A percentile compares a stretch with the other conserved stretches of the same genome.
phyloP scores from a whole-genome alignment of 306 rosid species.

The Medicago lupulina region DNA sequence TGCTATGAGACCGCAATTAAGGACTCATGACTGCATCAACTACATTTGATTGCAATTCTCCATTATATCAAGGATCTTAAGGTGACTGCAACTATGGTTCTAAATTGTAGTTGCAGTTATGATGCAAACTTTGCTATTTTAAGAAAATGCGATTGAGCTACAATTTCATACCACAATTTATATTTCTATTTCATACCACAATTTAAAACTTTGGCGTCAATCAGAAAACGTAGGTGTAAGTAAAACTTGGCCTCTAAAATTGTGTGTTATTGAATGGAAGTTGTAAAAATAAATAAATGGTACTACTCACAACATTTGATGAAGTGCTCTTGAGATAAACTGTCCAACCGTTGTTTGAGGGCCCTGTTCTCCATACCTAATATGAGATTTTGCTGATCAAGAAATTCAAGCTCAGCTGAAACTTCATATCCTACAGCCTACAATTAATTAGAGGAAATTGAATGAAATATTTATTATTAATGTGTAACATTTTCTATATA shows the following conservation, averaged over 20 bases:
- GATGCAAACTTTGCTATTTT: too few species aligned
- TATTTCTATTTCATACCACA: too few species aligned
- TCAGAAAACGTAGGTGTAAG: background rate
- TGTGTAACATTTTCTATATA: background rate
- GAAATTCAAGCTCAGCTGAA: conserved; percentile 86
- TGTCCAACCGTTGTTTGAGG: conserved; percentile 83
- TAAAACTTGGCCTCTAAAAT: too few species aligned
- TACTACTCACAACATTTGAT: conserved; percentile 71
- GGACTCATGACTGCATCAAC: too few species aligned
- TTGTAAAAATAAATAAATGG: background rate
- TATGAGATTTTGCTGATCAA: conserved; percentile 67
- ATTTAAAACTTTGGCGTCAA: background rate
- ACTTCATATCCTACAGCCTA: conserved; percentile 83
- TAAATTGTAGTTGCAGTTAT: too few species aligned
- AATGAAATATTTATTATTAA: background rate
- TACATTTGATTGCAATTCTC: too few species aligned
- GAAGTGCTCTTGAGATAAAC: conserved; percentile 76
- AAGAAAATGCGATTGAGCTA: too few species aligned
- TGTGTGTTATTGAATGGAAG: background rate
- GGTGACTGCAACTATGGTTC: too few species aligned
- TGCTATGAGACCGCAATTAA: too few species aligned
- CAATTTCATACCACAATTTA: too few species aligned
- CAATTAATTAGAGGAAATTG: background rate
- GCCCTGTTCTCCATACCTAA: conserved; percentile 84
- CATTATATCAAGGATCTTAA: too few species aligned